Evolutionary conservation across 805 yeast genomes (phyloP), one percentile per base, ranked within the genome.

Genomic region (Lipomyces chichibuensis): DNA sequence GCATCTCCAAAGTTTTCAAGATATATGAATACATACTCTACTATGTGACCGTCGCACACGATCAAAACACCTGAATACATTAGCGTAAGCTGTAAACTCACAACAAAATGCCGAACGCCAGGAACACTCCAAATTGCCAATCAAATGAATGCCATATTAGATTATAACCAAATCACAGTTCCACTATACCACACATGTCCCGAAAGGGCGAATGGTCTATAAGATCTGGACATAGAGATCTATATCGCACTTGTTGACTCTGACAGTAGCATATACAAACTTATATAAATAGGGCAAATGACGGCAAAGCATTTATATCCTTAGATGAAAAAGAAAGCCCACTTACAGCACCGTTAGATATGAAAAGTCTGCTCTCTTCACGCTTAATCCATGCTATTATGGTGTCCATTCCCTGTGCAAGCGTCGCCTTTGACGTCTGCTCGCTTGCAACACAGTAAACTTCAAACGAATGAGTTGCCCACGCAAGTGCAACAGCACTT

Each of bases 381-480:
- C 83, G 85, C 67, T 84, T 82, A 72, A 96, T 88, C 97, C 97
- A 93, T 59, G 82, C 82, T 8, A 90, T 86, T 14, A 92, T 85
- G 25, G 82, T 81, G 61, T 86, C 82, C 52, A 92, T 88, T 67
- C 91, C 86, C 25, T 80, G 80, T 17, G 89, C 83, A 66, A 92
- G 77, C 0, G 84, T 81, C 52, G 84, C 84, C 55, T 87, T 85
- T 56, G 84, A 82, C 20, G 86, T 82, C 8, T 80, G 74, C 0
- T 87, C 85, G n/a, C 88, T 88, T 29, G 88, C 83, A 17, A 88
- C 81, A 59, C 88, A 74, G 72, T 86, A 88, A 1, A 89, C 75
- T 73, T 89, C 94, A 74, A 87, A 89, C 32, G 79, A 80, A 3
- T 86, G 86, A 1, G 88, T 84, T 3, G 80, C 75, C 88, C 88